Evolutionary conservation across 202 grass and related monocot species (phyloP).

Genomic region (Digitaria exilis): DNA sequence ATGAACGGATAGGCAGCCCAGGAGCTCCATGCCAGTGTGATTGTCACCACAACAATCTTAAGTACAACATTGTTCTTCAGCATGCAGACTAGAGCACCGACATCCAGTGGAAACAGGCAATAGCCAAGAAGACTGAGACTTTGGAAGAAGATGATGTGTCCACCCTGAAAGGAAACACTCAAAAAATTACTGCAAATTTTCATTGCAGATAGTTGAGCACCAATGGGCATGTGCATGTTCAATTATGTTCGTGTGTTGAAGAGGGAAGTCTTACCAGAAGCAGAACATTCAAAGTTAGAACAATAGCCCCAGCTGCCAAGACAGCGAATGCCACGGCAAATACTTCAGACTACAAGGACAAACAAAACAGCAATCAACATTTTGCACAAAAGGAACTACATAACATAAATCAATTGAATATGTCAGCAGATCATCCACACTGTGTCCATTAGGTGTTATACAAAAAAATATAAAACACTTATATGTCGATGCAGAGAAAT

Average conservation of each 20-base stretch:
- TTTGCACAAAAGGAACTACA: background rate
- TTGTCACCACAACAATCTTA: constrained; percentile 75
- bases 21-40: constrained; percentile 92
- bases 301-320: constrained; percentile 95
- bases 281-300: constrained; percentile 93
- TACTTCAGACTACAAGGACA: constrained; percentile 88
- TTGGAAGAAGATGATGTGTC: constrained; percentile 99
- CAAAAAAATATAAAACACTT: background rate
- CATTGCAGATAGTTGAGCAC: background rate
- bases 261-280: constrained; percentile 70
- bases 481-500: background rate
- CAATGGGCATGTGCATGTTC: background rate
- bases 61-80: constrained; percentile 87
- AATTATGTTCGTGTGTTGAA: background rate
- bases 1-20: constrained; percentile 99
- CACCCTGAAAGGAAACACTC: constrained; percentile 59
- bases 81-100: constrained; percentile 91
- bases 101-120: constrained; percentile 88
- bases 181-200: constrained; percentile 4
- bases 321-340: constrained; percentile 99
- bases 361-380: constrained; percentile 28
- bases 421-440: background rate
- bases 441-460: background rate
- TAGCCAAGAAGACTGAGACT: constrained; percentile 98
- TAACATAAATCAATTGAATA: background rate